These are phyloP conservation scores for Paspalum notatum DNA, from an alignment of 176 grass and related monocot genomes.

Conservation along the genomic window DNA sequence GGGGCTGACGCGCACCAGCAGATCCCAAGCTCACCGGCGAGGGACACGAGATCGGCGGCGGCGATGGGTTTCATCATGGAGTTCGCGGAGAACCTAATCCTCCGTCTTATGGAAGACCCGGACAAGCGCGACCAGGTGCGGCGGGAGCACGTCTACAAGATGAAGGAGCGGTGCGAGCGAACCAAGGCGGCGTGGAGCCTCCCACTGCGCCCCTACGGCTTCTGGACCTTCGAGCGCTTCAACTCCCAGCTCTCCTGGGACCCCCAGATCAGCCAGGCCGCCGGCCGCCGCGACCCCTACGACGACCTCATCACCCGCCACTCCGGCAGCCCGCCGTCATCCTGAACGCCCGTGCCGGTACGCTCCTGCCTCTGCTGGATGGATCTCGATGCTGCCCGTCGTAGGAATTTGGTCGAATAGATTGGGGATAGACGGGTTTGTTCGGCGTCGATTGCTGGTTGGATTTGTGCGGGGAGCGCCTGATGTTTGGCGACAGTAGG, in stretches of 20 bases:
- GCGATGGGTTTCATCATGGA: constrained; percentile 95
- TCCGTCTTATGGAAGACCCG: constrained; percentile 93
- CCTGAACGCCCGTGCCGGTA: constrained; percentile 22
- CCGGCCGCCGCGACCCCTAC: constrained; percentile 93
- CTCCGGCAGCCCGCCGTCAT: constrained; percentile 11
- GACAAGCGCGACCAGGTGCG: constrained; percentile 71
- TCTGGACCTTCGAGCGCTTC: constrained; percentile 97
- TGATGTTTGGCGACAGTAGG: background rate
- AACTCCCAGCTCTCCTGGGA: constrained; percentile 83
- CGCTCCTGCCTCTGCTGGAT: background rate
- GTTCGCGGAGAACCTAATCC: constrained; percentile 96
- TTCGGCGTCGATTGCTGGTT: background rate
- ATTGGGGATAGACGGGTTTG: background rate
- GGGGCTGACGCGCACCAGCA: constrained; percentile 2
- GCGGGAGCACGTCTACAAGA: constrained; percentile 77
- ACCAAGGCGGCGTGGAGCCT: constrained; percentile 88
- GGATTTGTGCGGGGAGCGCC: background rate
- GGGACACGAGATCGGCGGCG: background rate
- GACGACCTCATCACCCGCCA: constrained; percentile 73
- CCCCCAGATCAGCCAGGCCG: constrained; percentile 81
- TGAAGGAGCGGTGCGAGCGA: constrained; percentile 81
- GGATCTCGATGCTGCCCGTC: constrained; percentile 11
- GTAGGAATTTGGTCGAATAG: background rate
- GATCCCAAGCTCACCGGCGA: constrained; percentile 9
- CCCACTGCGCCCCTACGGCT: constrained; percentile 87